Evolutionary conservation across 2,329 filamentous ascomycete genomes (phyloP).

Genomic region (Trichophyton benhamiae): DNA sequence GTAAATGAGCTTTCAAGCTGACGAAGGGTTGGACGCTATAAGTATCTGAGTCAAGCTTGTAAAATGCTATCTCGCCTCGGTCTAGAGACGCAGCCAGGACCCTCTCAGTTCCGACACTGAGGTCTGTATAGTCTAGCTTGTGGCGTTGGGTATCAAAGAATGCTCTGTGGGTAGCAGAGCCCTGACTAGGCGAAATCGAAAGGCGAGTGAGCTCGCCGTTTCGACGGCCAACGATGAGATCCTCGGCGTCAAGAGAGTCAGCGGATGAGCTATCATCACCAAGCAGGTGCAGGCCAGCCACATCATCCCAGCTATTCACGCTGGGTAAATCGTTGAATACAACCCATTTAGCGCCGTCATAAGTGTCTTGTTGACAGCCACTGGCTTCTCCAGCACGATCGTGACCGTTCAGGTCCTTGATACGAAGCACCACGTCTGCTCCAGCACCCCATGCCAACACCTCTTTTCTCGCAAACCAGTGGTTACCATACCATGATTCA

Average conservation of each 20-base stretch:
- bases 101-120: slow-evolving; percentile 30
- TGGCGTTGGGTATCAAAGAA: slow-evolving; percentile 35
- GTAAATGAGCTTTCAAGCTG: slow-evolving; percentile 20
- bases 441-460: slow-evolving; percentile 50
- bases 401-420: slow-evolving; percentile 33
- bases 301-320: slow-evolving; percentile 46
- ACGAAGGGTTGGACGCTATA: slow-evolving; percentile 28
- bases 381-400: slow-evolving; percentile 4
- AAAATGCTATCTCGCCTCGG: slow-evolving; percentile 39
- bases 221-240: slow-evolving; percentile 45
- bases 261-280: slow-evolving; percentile 29
- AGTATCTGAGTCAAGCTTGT: slow-evolving; percentile 26
- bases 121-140: slow-evolving; percentile 37
- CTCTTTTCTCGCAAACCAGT: slow-evolving; percentile 42
- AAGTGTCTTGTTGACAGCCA: slow-evolving; percentile 14
- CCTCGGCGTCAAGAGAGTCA: slow-evolving; percentile 26
- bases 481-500: slow-evolving; percentile 36
- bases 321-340: slow-evolving; percentile 41
- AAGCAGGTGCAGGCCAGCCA: slow-evolving; percentile 45
- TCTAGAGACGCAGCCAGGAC: slow-evolving; percentile 42
- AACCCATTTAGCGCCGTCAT: slow-evolving; percentile 34
- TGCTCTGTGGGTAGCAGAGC: slow-evolving; percentile 22
- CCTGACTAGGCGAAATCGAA: slow-evolving; percentile 24
- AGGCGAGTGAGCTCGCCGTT: slow-evolving; percentile 39
- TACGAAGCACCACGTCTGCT: slow-evolving; percentile 42